phyloP scores from a whole-genome alignment of 2,329 filamentous ascomycete genomes.

The Beauveria caledonica region DNA sequence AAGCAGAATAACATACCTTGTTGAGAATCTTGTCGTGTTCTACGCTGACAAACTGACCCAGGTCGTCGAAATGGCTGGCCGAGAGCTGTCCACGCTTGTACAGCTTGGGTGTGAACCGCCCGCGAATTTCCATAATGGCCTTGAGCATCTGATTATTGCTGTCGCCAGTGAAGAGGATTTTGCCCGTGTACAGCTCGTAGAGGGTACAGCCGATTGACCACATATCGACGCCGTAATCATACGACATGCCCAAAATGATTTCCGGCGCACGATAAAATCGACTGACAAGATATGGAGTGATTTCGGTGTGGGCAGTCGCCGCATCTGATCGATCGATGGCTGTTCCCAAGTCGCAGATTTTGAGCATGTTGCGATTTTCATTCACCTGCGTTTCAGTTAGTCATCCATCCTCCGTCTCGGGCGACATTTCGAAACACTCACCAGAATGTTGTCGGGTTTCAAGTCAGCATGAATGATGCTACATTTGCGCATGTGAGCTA shows the following conservation, averaged over 20 bases:
- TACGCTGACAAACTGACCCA: conserved; percentile 74
- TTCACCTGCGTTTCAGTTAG: conserved; percentile 50
- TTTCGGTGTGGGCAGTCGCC: conserved; percentile 64
- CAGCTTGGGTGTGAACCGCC: conserved; percentile 83
- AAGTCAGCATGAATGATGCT: conserved; percentile 93
- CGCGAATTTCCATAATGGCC: conserved; percentile 90
- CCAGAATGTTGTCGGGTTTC: conserved; percentile 95
- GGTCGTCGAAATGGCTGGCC: conserved; percentile 73
- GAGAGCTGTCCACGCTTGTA: conserved; percentile 74
- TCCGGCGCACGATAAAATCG: conserved; percentile 96
- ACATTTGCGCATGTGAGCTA: conserved; percentile 82
- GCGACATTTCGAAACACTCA: conserved; percentile 25
- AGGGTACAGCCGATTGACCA: conserved; percentile 97
- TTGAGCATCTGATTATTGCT: conserved; percentile 99
- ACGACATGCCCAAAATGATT: conserved; percentile 93
- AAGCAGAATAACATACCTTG: conserved; percentile 47
- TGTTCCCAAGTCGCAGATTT: conserved; percentile 95
- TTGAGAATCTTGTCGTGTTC: conserved; percentile 83
- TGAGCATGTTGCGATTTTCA: conserved; percentile 73
- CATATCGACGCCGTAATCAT: conserved; percentile 90
- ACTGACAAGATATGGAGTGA: conserved; percentile 91
- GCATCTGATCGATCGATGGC: conserved; percentile 81
- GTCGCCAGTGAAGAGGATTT: conserved; percentile 89
- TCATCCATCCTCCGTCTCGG: not conserved
- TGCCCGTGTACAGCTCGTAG: conserved; percentile 94